These are phyloP conservation scores for Thielaviopsis ethacetica DNA, from an alignment of 2,329 filamentous ascomycete genomes.

Conservation along the genomic window DNA sequence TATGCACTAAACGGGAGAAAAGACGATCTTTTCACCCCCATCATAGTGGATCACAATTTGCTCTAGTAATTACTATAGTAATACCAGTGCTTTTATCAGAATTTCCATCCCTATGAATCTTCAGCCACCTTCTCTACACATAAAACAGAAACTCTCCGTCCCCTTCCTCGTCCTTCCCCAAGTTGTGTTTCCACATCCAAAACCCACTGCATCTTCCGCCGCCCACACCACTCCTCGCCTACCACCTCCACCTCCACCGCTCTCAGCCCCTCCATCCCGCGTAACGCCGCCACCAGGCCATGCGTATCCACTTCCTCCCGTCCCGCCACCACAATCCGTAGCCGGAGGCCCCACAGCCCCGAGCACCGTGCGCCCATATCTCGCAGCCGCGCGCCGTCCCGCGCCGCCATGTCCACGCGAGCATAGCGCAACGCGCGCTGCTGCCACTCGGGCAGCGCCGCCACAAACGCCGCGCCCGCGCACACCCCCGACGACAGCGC, in stretches of 20 bases:
- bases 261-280: not conserved
- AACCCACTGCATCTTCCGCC: not conserved
- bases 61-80: no score
- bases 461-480: slow-evolving; percentile 23
- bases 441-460: slow-evolving; percentile 26
- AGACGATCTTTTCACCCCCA: no score
- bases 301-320: not conserved
- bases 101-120: no score
- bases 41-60: no score
- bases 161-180: not conserved
- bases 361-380: not conserved
- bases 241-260: not conserved
- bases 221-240: not conserved
- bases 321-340: not conserved
- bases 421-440: slow-evolving; percentile 23
- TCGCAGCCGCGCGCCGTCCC: slow-evolving; percentile 20
- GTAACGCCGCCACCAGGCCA: not conserved
- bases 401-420: slow-evolving; percentile 24
- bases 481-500: slow-evolving; percentile 29
- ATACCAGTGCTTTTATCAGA: no score
- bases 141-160: not conserved
- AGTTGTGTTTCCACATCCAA: not conserved
- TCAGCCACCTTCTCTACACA: not conserved
- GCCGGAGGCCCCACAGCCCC: not conserved
- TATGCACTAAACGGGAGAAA: no score